These are phyloP conservation scores for Phyllachora maydis DNA, from an alignment of 2,329 filamentous ascomycete genomes.

Conservation along the genomic window DNA sequence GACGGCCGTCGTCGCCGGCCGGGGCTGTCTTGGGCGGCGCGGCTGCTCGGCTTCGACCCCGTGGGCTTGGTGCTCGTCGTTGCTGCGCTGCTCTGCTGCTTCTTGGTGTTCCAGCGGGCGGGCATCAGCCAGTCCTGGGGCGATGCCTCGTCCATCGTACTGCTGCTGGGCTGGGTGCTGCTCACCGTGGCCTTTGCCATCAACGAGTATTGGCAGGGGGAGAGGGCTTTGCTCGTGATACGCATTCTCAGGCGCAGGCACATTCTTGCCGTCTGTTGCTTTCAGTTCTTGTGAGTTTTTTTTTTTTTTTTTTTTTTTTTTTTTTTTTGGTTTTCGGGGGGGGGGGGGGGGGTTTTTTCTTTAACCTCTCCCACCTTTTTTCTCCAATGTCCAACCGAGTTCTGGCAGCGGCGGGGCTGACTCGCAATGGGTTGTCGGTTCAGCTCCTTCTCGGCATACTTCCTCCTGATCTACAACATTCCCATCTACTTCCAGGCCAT, in stretches of 20 bases:
- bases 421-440: too few relatives aligned
- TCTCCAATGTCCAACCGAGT: too few relatives aligned
- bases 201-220: slow-evolving; percentile 1
- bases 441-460: too few relatives aligned
- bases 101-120: slow-evolving; percentile 2
- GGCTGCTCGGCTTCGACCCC: slow-evolving; percentile 1
- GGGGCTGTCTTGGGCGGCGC: too few relatives aligned
- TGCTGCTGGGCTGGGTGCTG: slow-evolving; percentile 1
- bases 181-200: slow-evolving; percentile 1
- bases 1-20: slow-evolving; percentile 1
- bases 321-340: too few relatives aligned
- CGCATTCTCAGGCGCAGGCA: not conserved
- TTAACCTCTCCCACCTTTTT: too few relatives aligned
- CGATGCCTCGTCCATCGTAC: not conserved
- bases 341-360: too few relatives aligned
- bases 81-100: slow-evolving; percentile 1
- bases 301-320: too few relatives aligned
- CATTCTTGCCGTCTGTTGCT: not conserved
- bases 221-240: slow-evolving; percentile 1
- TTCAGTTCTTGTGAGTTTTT: not conserved
- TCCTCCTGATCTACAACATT: slow-evolving; percentile 1
- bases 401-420: too few relatives aligned
- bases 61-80: slow-evolving; percentile 1
- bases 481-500: slow-evolving; percentile 4
- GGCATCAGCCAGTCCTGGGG: slow-evolving; percentile 1